Evolutionary conservation across 345 rosid species (phyloP), one percentile per base, ranked within the genome.

Genomic region (Salix caprea): DNA sequence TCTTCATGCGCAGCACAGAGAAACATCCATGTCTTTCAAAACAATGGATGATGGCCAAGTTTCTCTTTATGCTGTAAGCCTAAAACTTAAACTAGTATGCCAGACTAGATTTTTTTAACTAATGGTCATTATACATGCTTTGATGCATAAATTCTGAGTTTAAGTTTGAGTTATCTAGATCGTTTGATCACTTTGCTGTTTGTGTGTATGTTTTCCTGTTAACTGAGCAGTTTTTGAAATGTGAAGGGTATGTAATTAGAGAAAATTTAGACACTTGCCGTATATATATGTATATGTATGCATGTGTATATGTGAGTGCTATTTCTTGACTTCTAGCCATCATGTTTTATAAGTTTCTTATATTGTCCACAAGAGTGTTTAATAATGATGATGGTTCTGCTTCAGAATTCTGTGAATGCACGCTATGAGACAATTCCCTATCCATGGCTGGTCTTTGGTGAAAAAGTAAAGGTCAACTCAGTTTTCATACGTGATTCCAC

Each of bases 1-100:
- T 73, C 50, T 37, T 71, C 69, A 37, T 80, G n/a, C 76, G 65
- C 92, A 95, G 98, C 97, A 91, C 73, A 85, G 97, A 80, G 99
- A 96, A 82, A 90, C 95, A 54, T 91, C 97, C 54, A 91, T 94
- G 95, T 89, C 97, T 42, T 93, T 96, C 85, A 96, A 96, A 85
- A 93, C 98, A 10, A 93, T 93, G 98, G 97, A 91, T 80, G 99
- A 96, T 80, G 99, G 98, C 70, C 95, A 87, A 83, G 99, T 96
- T 77, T 89, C 91, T 74, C 84, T 93, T 60, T 93, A 93, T 26
- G 90, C 91, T 42, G 99, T 95, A 75, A 81, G 99, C 78, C 67
- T 56, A 50, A n/a, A 75, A 67, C 69, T 39, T 15, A 48, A 77
- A n/a, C 48, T n/a, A 7, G 4, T 16, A 39, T 10, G 21, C 36